Percentiles rank a stretch among this genome's conserved stretches.
Evolutionary conservation across 208 protist genomes (phyloP).

Genomic region (Strigomonas culicis): DNA sequence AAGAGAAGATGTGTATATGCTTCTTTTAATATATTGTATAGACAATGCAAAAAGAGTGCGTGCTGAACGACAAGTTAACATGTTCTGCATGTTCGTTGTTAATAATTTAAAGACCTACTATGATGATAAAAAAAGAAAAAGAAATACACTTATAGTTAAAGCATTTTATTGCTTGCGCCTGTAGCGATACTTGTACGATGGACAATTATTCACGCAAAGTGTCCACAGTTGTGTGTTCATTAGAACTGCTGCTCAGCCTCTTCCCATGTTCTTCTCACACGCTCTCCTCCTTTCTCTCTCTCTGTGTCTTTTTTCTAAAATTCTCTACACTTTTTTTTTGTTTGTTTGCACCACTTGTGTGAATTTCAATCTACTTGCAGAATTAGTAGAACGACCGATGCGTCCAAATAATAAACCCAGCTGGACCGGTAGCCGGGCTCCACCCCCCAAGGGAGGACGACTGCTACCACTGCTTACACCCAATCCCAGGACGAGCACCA

Average conservation of each 20-base stretch:
- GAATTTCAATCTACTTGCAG: no score
- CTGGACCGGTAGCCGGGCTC: background rate
- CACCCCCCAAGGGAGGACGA: background rate
- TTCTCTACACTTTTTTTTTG: background rate
- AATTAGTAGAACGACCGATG: no score
- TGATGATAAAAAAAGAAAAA: slow-evolving; percentile 4
- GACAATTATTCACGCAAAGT: background rate
- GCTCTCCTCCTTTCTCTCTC: slow-evolving; percentile 4
- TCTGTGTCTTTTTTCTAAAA: background rate
- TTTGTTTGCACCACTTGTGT: background rate
- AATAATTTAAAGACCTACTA: background rate
- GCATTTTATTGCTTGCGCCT: background rate
- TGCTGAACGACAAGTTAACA: no score
- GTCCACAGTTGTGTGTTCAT: background rate
- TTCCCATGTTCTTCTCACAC: background rate
- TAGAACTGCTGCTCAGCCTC: no score
- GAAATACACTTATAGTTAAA: no score
- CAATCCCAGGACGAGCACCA: background rate
- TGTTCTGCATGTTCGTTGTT: no score
- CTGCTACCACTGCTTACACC: slow-evolving; percentile 16
- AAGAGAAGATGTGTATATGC: no score
- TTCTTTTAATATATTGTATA: no score
- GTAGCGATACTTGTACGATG: background rate
- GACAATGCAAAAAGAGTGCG: no score
- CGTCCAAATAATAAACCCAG: slow-evolving; percentile 5